Percentiles rank a stretch among this genome's conserved stretches.
Evolutionary conservation across 2,329 filamentous ascomycete species (phyloP).

Genomic region (Exophiala sideris): DNA sequence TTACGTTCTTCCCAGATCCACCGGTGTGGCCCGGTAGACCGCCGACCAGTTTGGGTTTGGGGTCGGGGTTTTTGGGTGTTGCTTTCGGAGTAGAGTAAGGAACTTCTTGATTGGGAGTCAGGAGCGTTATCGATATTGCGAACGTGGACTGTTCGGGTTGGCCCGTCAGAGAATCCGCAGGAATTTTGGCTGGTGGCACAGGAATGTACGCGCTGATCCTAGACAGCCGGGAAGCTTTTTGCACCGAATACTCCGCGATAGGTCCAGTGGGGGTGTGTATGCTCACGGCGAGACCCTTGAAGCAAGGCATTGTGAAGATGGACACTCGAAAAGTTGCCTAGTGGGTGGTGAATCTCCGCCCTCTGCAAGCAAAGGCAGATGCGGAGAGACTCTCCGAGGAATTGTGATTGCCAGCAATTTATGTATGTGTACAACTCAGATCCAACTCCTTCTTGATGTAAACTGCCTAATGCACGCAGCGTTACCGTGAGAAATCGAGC

Average conservation of each 20-base stretch:
- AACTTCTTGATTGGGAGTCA: slow-evolving; percentile 82
- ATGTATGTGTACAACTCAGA: background rate
- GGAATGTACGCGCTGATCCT: slow-evolving; percentile 97
- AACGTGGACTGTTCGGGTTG: slow-evolving; percentile 93
- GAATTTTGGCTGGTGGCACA: slow-evolving; percentile 81
- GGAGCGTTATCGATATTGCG: slow-evolving; percentile 93
- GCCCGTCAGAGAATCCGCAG: slow-evolving; percentile 59
- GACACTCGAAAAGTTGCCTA: background rate
- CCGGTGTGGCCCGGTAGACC: slow-evolving; percentile 57
- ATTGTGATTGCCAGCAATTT: background rate
- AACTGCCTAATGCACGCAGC: background rate
- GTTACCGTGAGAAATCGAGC: too few species aligned
- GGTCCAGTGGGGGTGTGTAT: slow-evolving; percentile 80
- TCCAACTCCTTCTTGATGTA: slow-evolving; percentile 9
- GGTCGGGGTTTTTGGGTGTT: slow-evolving; percentile 70
- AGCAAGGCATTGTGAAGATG: slow-evolving; percentile 71
- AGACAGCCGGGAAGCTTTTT: slow-evolving; percentile 85
- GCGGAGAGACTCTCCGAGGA: slow-evolving; percentile 13
- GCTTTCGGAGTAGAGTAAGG: slow-evolving; percentile 89
- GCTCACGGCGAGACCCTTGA: slow-evolving; percentile 97
- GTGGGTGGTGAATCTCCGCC: slow-evolving; percentile 10
- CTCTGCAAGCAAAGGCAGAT: slow-evolving; percentile 17
- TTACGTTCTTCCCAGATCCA: slow-evolving; percentile 52
- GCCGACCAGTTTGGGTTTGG: slow-evolving; percentile 77
- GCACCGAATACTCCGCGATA: slow-evolving; percentile 87